phyloP scores from a whole-genome alignment of 2,329 filamentous ascomycete species.

The Drechmeria coniospora region DNA sequence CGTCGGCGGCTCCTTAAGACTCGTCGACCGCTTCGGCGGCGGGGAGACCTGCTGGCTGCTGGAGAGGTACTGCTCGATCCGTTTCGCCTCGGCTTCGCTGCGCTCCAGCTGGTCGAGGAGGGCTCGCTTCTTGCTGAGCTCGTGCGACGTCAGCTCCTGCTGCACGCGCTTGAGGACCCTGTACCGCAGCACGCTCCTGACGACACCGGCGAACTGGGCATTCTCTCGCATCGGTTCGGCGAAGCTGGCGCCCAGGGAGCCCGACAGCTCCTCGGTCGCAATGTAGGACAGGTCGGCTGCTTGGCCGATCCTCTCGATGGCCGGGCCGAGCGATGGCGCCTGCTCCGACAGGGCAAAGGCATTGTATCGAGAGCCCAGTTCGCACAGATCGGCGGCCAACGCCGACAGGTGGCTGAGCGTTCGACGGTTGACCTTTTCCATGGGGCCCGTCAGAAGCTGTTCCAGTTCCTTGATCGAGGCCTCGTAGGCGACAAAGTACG shows the following conservation, averaged over 20 bases:
- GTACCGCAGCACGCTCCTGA: conserved; percentile 76
- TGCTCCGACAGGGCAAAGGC: conserved; percentile 92
- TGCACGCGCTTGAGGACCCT: conserved; percentile 87
- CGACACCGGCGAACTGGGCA: conserved; percentile 90
- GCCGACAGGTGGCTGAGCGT: conserved; percentile 74
- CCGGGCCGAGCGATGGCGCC: conserved; percentile 72
- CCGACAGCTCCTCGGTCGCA: conserved; percentile 80
- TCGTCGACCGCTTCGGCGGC: conserved; percentile 51
- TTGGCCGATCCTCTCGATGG: conserved; percentile 88
- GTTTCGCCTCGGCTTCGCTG: conserved; percentile 81
- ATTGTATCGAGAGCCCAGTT: conserved; percentile 91
- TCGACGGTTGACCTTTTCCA: conserved; percentile 91
- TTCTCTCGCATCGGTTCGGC: conserved; percentile 97
- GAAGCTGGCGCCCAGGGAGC: conserved; percentile 79
- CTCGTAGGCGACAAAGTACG: conserved; percentile 91
- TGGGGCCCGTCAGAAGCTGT: conserved; percentile 71
- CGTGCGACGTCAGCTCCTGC: conserved; percentile 92
- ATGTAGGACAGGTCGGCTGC: conserved; percentile 94
- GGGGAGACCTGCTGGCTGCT: conserved; percentile 49
- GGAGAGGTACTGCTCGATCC: conserved; percentile 85
- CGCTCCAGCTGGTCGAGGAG: conserved; percentile 80
- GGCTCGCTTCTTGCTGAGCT: conserved; percentile 71
- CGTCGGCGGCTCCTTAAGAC: conserved; percentile 33
- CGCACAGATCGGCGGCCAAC: conserved; percentile 74
- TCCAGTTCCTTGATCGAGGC: conserved; percentile 85